phyloP scores from a whole-genome alignment of 2,329 filamentous ascomycete species.

The Xylaria arbuscula region DNA sequence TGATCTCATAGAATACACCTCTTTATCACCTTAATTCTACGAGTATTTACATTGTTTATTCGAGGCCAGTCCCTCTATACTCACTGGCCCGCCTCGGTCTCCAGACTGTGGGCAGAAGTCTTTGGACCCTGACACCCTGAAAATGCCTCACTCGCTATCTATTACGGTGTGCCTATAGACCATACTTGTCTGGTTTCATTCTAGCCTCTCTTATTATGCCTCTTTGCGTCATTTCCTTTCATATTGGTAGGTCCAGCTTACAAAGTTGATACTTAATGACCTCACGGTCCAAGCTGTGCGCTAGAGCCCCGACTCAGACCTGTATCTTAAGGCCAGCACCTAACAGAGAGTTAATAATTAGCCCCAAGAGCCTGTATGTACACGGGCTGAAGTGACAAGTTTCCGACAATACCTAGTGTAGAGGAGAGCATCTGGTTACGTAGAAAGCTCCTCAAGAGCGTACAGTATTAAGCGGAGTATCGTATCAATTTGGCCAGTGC shows the following conservation, averaged over 20 bases:
- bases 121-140: too few species aligned
- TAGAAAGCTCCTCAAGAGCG: too few species aligned
- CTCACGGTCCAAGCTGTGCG: too few species aligned
- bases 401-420: constrained; percentile 2
- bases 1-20: background rate
- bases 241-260: too few species aligned
- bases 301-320: constrained; percentile 19
- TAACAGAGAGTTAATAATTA: constrained; percentile 6
- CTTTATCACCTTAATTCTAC: too few species aligned
- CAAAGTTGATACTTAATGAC: too few species aligned
- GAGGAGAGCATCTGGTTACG: background rate
- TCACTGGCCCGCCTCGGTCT: too few species aligned
- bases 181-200: background rate
- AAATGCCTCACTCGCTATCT: background rate
- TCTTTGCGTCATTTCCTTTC: background rate
- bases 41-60: too few species aligned
- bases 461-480: too few species aligned
- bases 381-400: background rate
- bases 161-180: background rate
- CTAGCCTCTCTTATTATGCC: background rate
- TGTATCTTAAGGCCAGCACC: constrained; percentile 12
- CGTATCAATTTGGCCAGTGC: background rate
- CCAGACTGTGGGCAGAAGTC: too few species aligned
- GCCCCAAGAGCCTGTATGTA: background rate
- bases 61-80: too few species aligned